Evolutionary conservation across 768 basidiomycete species (phyloP).

Genomic region (Gloeophyllum trabeum): DNA sequence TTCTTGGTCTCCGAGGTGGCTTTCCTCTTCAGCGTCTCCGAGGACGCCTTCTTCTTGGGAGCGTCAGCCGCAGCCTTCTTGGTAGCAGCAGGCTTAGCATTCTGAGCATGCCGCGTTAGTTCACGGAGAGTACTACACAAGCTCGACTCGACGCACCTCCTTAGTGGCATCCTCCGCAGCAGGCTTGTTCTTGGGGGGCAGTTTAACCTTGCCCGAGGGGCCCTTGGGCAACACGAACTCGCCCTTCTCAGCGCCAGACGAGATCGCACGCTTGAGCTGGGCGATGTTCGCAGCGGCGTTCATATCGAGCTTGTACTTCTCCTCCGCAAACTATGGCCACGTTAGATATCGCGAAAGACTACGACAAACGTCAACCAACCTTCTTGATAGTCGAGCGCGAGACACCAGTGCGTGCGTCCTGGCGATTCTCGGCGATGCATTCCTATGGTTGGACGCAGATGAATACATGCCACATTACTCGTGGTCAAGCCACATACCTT

Average conservation of each 20-base stretch:
- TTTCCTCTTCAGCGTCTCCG: conserved; percentile 10
- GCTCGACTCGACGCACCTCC: conserved; percentile 34
- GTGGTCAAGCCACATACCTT: conserved; percentile 13
- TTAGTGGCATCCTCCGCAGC: conserved; percentile 31
- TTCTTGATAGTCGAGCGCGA: conserved; percentile 70
- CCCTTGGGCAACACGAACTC: conserved; percentile 52
- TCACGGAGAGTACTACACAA: conserved; percentile 20
- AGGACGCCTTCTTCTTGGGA: conserved; percentile 14
- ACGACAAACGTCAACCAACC: conserved; percentile 9
- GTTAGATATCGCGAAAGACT: neutral
- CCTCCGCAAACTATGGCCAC: conserved; percentile 34
- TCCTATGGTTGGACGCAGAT: conserved; percentile 32
- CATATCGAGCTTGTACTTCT: conserved; percentile 41
- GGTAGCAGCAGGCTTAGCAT: conserved; percentile 21
- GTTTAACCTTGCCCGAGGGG: conserved; percentile 65
- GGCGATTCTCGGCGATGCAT: conserved; percentile 55
- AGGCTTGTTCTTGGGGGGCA: conserved; percentile 43
- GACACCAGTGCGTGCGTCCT: conserved; percentile 60
- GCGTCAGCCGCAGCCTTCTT: conserved; percentile 17
- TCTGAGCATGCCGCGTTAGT: conserved; percentile 19
- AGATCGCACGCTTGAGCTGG: conserved; percentile 45
- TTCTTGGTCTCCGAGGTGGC: conserved; percentile 15
- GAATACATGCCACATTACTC: neutral
- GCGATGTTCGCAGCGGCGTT: conserved; percentile 27
- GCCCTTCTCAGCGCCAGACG: conserved; percentile 36